Base-by-base conservation (phyloP, 2,329 filamentous ascomycete genomes). In the Fusarium nodosum region DNA sequence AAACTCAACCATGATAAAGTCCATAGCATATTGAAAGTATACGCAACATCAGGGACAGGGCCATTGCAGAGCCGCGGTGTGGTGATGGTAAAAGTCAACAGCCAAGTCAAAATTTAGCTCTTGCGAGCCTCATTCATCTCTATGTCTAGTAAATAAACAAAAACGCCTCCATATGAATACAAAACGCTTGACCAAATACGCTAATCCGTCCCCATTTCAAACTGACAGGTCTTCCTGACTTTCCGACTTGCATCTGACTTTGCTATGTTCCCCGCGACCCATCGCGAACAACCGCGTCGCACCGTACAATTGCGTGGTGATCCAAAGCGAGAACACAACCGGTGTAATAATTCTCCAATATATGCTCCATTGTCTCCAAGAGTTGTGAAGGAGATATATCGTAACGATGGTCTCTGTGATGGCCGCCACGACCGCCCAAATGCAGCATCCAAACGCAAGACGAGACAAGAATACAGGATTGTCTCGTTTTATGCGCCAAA, bases 261-360 rank as follows among this genome's bases (percentile, higher is more conserved):
- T 34, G 30, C 18, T n/a, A 12, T 18, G 6, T 26, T 64, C 59
- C 16, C 20, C 50, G 2, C 50, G 50, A 20, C 59, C 60, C 60
- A 64, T 64, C 3, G 38, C n/a, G 33, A 20, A 64, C 2, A 64
- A 31, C 22, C 60, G 50, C 20, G 59, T 44, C 8, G 60, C 44
- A 5, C 60, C 59, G 11, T 64, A 64, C 10, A 64, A 22, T 13
- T 64, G 60, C 5, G 60, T 64, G 0, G 44, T 57, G 2, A 64
- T 64, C 60, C 60, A 64, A 13, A 64, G 11, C 4, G 59, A 26
- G 5, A 64, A 64, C 0, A 64, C n/a, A 15, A 38, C 18, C 1
- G 60, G 60, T 1, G 60, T 64, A 3, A 46, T 31, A 6, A 64
- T 20, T 4, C 24, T 60, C 50, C 59, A 64, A 12, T 38, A 51